Percentiles rank a stretch among this genome's conserved stretches.
phyloP scores from a whole-genome alignment of 164 flowering plant genomes.

The Warburgia ugandensis region DNA sequence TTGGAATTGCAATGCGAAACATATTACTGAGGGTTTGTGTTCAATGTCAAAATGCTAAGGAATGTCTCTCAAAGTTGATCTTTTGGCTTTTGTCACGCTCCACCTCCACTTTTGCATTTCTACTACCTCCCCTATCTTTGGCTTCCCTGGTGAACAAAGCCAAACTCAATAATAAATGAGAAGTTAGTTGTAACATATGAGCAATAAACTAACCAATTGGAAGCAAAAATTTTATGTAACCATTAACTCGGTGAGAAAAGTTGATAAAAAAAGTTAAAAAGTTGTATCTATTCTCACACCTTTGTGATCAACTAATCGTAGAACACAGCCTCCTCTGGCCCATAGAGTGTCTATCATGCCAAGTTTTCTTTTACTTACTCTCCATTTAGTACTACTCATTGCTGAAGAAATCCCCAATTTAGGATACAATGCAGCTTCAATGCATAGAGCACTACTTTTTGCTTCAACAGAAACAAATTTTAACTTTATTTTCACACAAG shows the following conservation, averaged over 20 bases:
- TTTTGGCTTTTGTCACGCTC: conserved; percentile 66
- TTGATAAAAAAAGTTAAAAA: not conserved
- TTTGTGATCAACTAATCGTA: conserved; percentile 69
- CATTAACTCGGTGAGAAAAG: not conserved
- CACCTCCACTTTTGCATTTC: conserved; percentile 68
- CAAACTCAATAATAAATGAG: conserved; percentile 13
- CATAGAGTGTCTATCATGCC: conserved; percentile 68
- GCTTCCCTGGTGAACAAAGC: conserved; percentile 70
- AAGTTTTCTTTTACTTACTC: conserved; percentile 69
- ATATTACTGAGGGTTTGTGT: conserved; percentile 80
- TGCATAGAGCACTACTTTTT: not conserved
- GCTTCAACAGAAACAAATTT: conserved; percentile 1
- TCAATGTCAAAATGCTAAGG: conserved; percentile 82
- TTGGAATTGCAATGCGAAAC: conserved; percentile 32
- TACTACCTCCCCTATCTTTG: conserved; percentile 39
- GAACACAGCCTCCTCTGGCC: conserved; percentile 75
- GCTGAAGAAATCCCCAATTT: conserved; percentile 29
- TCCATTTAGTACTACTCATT: conserved; percentile 89
- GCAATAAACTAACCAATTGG: not conserved
- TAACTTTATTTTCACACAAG: conserved; percentile 1
- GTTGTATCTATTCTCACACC: conserved; percentile 50
- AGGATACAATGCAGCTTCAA: too few species aligned
- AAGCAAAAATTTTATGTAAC: not conserved
- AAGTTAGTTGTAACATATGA: not conserved
- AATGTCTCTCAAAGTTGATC: conserved; percentile 74